These are phyloP conservation scores for Xylariales sp. DNA, from an alignment of 2,329 filamentous ascomycete genomes.

Conservation along the genomic window DNA sequence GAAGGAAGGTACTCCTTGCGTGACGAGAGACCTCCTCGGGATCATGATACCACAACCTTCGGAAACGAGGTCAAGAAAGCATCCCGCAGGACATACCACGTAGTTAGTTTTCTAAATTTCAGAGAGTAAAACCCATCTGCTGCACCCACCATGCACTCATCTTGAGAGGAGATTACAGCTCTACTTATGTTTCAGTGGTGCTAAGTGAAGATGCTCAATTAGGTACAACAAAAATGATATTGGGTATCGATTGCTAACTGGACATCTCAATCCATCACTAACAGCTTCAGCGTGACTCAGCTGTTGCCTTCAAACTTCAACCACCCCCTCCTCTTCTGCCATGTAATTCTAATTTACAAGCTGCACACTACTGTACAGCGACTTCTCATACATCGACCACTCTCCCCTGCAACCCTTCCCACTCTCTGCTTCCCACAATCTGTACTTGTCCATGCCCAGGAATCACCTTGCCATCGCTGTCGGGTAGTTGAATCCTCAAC, in stretches of 20 bases:
- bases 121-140: too few species aligned
- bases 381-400: slow-evolving; percentile 25
- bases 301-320: background rate
- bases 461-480: slow-evolving; percentile 38
- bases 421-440: slow-evolving; percentile 50
- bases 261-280: background rate
- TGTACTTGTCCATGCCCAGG: slow-evolving; percentile 36
- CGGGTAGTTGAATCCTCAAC: slow-evolving; percentile 46
- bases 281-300: background rate
- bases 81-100: slow-evolving; percentile 5
- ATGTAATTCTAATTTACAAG: background rate
- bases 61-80: slow-evolving; percentile 11
- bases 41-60: slow-evolving; percentile 12
- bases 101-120: too few species aligned
- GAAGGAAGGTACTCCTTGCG: too few species aligned
- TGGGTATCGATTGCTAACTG: slow-evolving; percentile 9
- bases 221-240: slow-evolving; percentile 10
- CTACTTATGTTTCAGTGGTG: too few species aligned
- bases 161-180: too few species aligned
- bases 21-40: slow-evolving; percentile 4
- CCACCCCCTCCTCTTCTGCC: background rate
- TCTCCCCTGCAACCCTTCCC: slow-evolving; percentile 49
- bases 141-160: too few species aligned
- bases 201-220: too few species aligned
- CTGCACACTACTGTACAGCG: background rate